Percentiles rank a stretch among this genome's conserved stretches.
Conservation (phyloP, 352 stramenopile species). For the Thalassiosira sp. region DNA sequence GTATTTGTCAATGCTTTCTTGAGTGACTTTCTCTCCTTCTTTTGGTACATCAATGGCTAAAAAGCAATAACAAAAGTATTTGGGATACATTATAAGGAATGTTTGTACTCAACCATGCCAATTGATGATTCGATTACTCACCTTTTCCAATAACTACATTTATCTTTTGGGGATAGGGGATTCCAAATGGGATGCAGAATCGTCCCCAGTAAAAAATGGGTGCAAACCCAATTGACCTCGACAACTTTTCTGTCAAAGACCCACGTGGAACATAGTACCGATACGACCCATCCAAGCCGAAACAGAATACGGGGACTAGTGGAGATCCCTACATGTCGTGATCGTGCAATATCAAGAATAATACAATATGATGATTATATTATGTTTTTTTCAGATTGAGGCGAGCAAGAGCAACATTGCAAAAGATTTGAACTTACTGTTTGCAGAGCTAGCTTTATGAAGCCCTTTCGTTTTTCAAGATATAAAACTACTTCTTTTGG, state of each 20-base stretch:
- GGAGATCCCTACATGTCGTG: too few species aligned
- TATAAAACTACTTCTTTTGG: slow-evolving; percentile 54
- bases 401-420: too few species aligned
- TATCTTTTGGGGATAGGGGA: slow-evolving; percentile 53
- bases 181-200: slow-evolving; percentile 58
- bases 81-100: too few species aligned
- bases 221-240: slow-evolving; percentile 41
- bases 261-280: slow-evolving; percentile 50
- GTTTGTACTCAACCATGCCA: too few species aligned
- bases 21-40: slow-evolving; percentile 32
- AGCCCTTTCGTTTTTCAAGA: slow-evolving; percentile 64
- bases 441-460: slow-evolving; percentile 63
- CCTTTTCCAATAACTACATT: slow-evolving; percentile 48
- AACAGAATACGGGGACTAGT: slow-evolving; percentile 67
- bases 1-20: slow-evolving; percentile 59
- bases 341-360: too few species aligned
- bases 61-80: neutral
- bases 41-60: slow-evolving; percentile 53
- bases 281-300: slow-evolving; percentile 60
- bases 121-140: slow-evolving; percentile 5
- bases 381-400: too few species aligned
- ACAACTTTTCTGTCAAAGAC: slow-evolving; percentile 49
- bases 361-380: too few species aligned
- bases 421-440: too few species aligned
- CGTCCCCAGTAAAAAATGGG: slow-evolving; percentile 58